Conservation (phyloP, 805 yeast genomes). For the Kodamaea laetipori region DNA sequence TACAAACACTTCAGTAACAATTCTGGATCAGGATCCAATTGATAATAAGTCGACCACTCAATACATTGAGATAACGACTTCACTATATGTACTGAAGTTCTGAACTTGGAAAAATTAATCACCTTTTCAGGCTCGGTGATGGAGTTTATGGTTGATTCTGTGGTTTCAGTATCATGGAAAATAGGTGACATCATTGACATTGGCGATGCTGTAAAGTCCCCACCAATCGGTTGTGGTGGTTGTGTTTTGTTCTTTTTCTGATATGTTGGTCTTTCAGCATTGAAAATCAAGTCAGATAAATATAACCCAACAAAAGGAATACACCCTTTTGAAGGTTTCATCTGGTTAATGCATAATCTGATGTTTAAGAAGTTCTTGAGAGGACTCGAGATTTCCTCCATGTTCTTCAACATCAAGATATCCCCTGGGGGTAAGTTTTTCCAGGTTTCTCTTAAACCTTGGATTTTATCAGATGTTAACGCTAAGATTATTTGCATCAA, state of each 20-base stretch:
- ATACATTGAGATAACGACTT: constrained; percentile 76
- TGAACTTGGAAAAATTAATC: constrained; percentile 77
- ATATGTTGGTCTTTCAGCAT: constrained; percentile 60
- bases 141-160: constrained; percentile 17
- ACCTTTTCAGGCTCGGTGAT: constrained; percentile 36
- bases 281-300: constrained; percentile 77
- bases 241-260: constrained; percentile 5
- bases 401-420: constrained; percentile 59
- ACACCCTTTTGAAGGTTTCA: constrained; percentile 70
- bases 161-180: constrained; percentile 11
- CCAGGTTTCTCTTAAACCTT: constrained; percentile 72
- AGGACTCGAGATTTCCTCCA: constrained; percentile 76
- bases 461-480: constrained; percentile 64
- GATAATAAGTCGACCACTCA: constrained; percentile 79
- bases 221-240: background rate
- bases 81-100: constrained; percentile 73
- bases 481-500: constrained; percentile 87
- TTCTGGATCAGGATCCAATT: constrained; percentile 56
- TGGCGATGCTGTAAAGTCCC: background rate
- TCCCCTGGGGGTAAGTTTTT: constrained; percentile 71
- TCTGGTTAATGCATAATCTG: constrained; percentile 60
- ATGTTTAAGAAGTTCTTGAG: constrained; percentile 68
- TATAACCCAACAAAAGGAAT: constrained; percentile 90
- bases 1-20: constrained; percentile 82
- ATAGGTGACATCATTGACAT: constrained; percentile 4